Conservation (phyloP, 2,329 filamentous ascomycete genomes). For the Iodosphaeria phyllophila region DNA sequence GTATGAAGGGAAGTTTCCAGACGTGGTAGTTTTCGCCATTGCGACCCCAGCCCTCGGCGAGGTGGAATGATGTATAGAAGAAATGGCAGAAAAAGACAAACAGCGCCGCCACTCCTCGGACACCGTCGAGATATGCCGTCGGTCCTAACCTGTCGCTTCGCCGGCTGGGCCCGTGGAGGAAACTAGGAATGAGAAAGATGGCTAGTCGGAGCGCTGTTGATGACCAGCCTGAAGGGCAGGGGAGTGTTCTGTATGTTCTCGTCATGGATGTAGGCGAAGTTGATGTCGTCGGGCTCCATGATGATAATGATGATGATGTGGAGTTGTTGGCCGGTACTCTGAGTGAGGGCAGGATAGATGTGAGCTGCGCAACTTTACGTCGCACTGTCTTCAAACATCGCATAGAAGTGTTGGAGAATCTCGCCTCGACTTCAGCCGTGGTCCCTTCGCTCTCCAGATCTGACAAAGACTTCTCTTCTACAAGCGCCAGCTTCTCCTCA, state of each 20-base stretch:
- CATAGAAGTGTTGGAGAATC: no score
- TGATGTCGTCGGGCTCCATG: no score
- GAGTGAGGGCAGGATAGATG: no score
- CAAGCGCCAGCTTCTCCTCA: constrained; percentile 25
- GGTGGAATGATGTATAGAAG: constrained; percentile 30
- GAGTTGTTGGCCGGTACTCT: constrained; percentile 10
- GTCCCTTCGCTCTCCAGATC: constrained; percentile 24
- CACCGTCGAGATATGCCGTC: constrained; percentile 38
- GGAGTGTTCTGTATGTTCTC: no score
- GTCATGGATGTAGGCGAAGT: no score
- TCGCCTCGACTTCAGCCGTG: constrained; percentile 18
- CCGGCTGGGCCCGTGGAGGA: constrained; percentile 22
- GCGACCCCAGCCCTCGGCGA: constrained; percentile 30
- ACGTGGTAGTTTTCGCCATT: constrained; percentile 23
- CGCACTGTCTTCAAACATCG: no score
- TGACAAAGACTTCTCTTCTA: constrained; percentile 23
- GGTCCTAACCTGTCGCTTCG: constrained; percentile 24
- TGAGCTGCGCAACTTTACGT: no score
- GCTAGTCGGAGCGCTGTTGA: constrained; percentile 17
- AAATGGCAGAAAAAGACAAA: constrained; percentile 39
- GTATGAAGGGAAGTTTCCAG: constrained; percentile 32
- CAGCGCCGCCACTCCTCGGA: constrained; percentile 35
- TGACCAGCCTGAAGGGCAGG: no score
- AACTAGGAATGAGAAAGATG: constrained; percentile 33
- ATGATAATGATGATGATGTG: constrained; percentile 16